Evolutionary conservation across 805 yeast genomes (phyloP).

Genomic region (Lipomyces anomalus): DNA sequence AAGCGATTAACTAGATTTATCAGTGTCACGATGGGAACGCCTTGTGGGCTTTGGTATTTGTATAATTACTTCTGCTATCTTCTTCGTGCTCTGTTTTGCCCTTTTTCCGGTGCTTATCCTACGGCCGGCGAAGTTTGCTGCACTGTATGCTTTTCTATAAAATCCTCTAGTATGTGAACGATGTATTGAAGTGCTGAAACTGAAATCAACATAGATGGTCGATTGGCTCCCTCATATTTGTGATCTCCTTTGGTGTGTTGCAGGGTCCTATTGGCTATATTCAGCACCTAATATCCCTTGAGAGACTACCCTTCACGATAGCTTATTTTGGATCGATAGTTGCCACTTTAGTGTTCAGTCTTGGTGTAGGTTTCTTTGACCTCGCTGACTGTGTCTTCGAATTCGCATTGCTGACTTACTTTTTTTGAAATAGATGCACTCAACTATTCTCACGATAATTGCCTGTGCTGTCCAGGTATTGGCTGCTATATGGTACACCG

Average conservation of each 20-base stretch:
- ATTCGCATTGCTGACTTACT: not conserved
- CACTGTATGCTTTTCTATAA: conserved; percentile 17
- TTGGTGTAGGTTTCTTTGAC: conserved; percentile 35
- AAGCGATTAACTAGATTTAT: not conserved
- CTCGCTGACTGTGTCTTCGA: not conserved
- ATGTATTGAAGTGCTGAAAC: not conserved
- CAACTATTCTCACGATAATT: conserved; percentile 68
- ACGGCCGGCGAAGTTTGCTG: conserved; percentile 86
- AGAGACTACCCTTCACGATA: conserved; percentile 71
- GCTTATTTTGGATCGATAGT: conserved; percentile 78
- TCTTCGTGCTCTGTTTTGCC: conserved; percentile 76
- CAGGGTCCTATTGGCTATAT: conserved; percentile 87
- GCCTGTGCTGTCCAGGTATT: conserved; percentile 72
- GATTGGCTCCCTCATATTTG: conserved; percentile 80
- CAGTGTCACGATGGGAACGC: conserved; percentile 67
- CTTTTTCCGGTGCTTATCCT: conserved; percentile 84
- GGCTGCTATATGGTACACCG: conserved; percentile 83
- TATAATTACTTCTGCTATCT: conserved; percentile 66
- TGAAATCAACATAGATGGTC: conserved; percentile 53
- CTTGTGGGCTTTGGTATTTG: conserved; percentile 72
- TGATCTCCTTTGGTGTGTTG: conserved; percentile 79
- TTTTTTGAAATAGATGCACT: conserved; percentile 48
- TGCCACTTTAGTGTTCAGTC: conserved; percentile 71
- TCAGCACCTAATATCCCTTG: conserved; percentile 65
- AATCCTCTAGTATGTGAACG: conserved; percentile 32